Percentiles rank a stretch among this genome's conserved stretches.
Conservation (phyloP, 148 eudicot genomes). For the Camellia japonica region DNA sequence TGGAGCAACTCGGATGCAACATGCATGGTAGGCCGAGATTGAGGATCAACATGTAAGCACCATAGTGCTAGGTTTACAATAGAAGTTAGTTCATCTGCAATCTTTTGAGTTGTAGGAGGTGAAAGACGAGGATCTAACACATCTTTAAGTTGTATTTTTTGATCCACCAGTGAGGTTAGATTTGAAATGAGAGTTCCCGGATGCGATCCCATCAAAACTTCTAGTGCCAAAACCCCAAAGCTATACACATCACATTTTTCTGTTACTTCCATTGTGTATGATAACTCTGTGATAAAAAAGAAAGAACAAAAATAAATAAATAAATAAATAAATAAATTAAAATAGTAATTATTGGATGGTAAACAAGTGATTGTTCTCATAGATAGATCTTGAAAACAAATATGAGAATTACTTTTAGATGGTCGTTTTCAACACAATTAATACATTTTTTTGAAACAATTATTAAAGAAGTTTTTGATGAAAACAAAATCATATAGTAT, state of each 20-base stretch:
- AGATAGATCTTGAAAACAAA: background rate
- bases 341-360: no score
- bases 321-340: no score
- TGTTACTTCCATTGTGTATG: constrained; percentile 3
- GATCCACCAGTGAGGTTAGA: background rate
- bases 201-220: constrained; percentile 9
- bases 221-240: constrained; percentile 9
- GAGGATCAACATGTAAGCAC: background rate
- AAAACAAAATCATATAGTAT: no score
- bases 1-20: background rate
- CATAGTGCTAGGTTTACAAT: background rate
- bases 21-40: constrained; percentile 2
- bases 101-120: background rate
- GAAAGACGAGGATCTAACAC: constrained; percentile 4
- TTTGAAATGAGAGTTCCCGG: background rate
- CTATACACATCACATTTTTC: constrained; percentile 8
- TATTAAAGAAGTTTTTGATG: no score
- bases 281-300: background rate
- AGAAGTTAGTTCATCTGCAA: background rate
- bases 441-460: no score
- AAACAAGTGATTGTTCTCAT: no score
- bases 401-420: no score
- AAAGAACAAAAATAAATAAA: no score
- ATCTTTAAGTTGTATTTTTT: background rate
- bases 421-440: no score